Evolutionary conservation across 441 rosid genomes (phyloP).

Genomic region (Brassica hybrid): DNA sequence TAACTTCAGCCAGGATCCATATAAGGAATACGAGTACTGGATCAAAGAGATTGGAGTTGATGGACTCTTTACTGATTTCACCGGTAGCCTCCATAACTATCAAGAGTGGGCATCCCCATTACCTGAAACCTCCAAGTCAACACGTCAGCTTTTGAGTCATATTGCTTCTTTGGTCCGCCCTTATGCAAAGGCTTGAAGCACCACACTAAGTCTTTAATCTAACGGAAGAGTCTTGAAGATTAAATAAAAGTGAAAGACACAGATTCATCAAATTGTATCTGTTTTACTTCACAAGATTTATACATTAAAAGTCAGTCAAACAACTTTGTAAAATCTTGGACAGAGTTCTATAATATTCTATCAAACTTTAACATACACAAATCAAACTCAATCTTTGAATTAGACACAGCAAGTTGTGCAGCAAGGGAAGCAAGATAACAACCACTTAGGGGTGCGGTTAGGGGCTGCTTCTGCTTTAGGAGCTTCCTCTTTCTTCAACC

Average conservation of each 20-base stretch:
- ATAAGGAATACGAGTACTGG: no score
- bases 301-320: background rate
- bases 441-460: constrained; percentile 50
- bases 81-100: constrained; percentile 74
- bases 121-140: constrained; percentile 27
- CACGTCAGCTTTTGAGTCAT: constrained; percentile 19
- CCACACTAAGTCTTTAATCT: background rate
- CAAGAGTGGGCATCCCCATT: constrained; percentile 65
- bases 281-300: constrained; percentile 38
- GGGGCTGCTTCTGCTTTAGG: constrained; percentile 38
- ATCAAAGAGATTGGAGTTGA: constrained; percentile 80
- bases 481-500: no score
- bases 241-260: background rate
- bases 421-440: constrained; percentile 70
- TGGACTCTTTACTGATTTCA: constrained; percentile 93
- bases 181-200: constrained; percentile 31
- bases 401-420: constrained; percentile 45
- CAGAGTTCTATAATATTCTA: constrained; percentile 34
- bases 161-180: constrained; percentile 33
- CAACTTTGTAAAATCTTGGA: constrained; percentile 30
- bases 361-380: constrained; percentile 3
- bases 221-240: constrained; percentile 5
- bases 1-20: no score
- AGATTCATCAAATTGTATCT: background rate
- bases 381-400: background rate